Percentiles rank a stretch among this genome's conserved stretches.
Evolutionary conservation across 805 yeast genomes (phyloP).

Genomic region (Starmera dryadoides): DNA sequence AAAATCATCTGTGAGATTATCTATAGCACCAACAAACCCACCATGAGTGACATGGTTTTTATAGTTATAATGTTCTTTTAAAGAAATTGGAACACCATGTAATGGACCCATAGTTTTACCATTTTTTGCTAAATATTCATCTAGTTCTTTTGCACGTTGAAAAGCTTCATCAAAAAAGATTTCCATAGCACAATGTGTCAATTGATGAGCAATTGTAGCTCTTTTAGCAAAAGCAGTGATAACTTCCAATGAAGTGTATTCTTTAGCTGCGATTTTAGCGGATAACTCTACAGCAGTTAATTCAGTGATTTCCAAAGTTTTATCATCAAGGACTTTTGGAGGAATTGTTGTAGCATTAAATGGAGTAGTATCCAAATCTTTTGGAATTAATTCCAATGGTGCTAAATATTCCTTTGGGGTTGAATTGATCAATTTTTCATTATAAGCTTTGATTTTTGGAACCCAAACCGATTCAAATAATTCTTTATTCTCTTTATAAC

Average conservation of each 20-base stretch:
- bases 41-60: slow-evolving; percentile 51
- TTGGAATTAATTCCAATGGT: slow-evolving; percentile 14
- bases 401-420: slow-evolving; percentile 17
- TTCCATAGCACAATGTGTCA: slow-evolving; percentile 53
- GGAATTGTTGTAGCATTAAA: slow-evolving; percentile 18
- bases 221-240: slow-evolving; percentile 25
- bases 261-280: slow-evolving; percentile 8
- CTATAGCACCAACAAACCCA: slow-evolving; percentile 47
- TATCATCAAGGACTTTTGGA: slow-evolving; percentile 10
- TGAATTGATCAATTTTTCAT: slow-evolving; percentile 11
- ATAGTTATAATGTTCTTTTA: slow-evolving; percentile 57
- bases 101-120: slow-evolving; percentile 57
- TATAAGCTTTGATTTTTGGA: slow-evolving; percentile 18
- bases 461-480: slow-evolving; percentile 14
- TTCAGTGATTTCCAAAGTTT: slow-evolving; percentile 14
- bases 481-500: slow-evolving; percentile 1
- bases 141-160: slow-evolving; percentile 46
- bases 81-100: slow-evolving; percentile 63
- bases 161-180: slow-evolving; percentile 61
- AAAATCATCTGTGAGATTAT: slow-evolving; percentile 38
- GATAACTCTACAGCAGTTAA: slow-evolving; percentile 15
- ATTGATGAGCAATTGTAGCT: slow-evolving; percentile 58
- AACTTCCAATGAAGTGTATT: slow-evolving; percentile 14
- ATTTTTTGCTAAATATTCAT: slow-evolving; percentile 38
- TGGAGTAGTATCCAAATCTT: slow-evolving; percentile 11